phyloP scores from a whole-genome alignment of 108 stramenopile genomes.

The Schizochytrium sp. region DNA sequence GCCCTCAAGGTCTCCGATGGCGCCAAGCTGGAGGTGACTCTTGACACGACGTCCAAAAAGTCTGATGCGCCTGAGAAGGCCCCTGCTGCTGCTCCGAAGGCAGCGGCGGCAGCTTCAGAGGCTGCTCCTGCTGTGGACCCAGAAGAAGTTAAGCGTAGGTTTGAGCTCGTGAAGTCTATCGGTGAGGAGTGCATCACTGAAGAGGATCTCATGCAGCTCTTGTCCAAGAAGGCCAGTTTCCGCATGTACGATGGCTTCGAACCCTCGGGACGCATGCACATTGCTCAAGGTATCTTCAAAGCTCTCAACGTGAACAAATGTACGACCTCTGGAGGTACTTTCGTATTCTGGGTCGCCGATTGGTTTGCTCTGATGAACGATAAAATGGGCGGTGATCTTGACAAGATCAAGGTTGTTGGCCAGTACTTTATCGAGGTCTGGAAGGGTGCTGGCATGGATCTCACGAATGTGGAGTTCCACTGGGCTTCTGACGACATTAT shows the following conservation, averaged over 20 bases:
- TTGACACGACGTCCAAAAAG: too few species aligned
- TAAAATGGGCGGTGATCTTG: conserved; percentile 97
- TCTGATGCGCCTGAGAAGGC: too few species aligned
- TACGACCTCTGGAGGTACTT: conserved; percentile 83
- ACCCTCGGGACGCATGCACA: conserved; percentile 99
- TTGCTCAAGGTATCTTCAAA: conserved; percentile 90
- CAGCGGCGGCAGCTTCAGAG: neutral
- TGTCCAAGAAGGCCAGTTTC: conserved; percentile 71
- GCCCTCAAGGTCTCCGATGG: too few species aligned
- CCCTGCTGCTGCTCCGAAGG: neutral
- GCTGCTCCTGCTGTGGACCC: conserved; percentile 9
- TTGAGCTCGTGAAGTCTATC: conserved; percentile 71
- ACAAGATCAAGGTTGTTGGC: conserved; percentile 92
- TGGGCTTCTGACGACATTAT: conserved; percentile 99
- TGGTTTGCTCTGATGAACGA: conserved; percentile 99
- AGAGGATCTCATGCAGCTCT: conserved; percentile 71
- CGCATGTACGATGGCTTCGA: conserved; percentile 97
- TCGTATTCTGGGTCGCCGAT: conserved; percentile 99
- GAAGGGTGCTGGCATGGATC: conserved; percentile 99
- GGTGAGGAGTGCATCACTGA: conserved; percentile 78
- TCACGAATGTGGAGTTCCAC: conserved; percentile 94
- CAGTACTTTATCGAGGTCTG: conserved; percentile 98
- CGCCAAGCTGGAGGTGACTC: too few species aligned
- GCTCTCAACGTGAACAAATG: conserved; percentile 88
- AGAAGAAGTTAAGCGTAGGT: conserved; percentile 55